phyloP scores from a whole-genome alignment of 2,329 filamentous ascomycete genomes.

The Fusarium luffae region DNA sequence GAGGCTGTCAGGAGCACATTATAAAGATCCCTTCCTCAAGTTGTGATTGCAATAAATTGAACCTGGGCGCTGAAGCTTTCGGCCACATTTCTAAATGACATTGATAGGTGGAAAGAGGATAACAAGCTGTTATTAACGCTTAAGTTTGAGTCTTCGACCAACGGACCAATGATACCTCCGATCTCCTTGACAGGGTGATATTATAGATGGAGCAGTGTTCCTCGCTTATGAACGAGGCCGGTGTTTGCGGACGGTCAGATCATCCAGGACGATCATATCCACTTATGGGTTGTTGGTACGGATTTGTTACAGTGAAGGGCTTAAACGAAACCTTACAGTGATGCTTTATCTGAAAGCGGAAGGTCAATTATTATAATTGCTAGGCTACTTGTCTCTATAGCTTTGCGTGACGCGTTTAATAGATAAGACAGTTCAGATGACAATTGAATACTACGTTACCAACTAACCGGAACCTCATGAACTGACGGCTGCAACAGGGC shows the following conservation, averaged over 20 bases:
- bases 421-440: background rate
- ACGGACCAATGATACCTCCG: background rate
- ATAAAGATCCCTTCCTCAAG: too few species aligned
- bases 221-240: background rate
- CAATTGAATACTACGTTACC: background rate
- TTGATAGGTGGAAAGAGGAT: background rate
- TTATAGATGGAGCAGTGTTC: background rate
- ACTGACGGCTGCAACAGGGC: background rate
- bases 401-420: background rate
- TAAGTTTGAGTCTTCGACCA: background rate
- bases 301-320: background rate
- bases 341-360: fast-evolving
- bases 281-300: background rate
- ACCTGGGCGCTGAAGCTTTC: too few species aligned
- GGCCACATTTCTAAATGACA: fast-evolving
- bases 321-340: background rate
- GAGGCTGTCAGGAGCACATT: too few species aligned
- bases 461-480: background rate
- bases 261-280: background rate
- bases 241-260: background rate
- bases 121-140: too few species aligned
- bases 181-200: background rate
- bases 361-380: background rate
- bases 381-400: background rate
- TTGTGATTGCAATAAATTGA: too few species aligned